A percentile compares a stretch with the other conserved stretches of the same genome.
Conservation (phyloP, 768 basidiomycete genomes). For the Leccinum olivaceopallidum region DNA sequence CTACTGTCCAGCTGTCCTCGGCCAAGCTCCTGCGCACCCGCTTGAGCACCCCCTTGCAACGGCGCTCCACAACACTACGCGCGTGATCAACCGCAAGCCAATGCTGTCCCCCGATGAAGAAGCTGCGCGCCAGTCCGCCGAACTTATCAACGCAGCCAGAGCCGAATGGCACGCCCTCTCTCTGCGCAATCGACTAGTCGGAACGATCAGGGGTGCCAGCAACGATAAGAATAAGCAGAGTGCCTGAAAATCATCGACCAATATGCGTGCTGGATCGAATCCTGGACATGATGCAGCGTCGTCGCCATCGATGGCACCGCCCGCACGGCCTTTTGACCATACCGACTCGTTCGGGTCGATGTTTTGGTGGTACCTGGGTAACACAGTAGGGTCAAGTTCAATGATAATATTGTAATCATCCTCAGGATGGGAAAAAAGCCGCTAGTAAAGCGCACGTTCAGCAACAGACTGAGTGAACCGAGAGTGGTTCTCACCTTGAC, state of each 20-base stretch:
- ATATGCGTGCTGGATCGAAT: conserved; percentile 74
- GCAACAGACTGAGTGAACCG: background rate
- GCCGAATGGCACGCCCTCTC: no score
- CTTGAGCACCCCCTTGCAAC: no score
- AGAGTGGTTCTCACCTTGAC: conserved; percentile 52
- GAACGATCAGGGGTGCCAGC: conserved; percentile 5
- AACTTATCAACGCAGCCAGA: no score
- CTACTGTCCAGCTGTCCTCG: no score
- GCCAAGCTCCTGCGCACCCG: no score
- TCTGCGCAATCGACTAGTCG: conserved; percentile 45
- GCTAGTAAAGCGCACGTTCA: conserved; percentile 40
- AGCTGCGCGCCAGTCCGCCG: no score
- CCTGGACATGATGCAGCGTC: conserved; percentile 50
- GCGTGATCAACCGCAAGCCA: no score
- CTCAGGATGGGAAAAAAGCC: conserved; percentile 82
- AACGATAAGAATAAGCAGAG: background rate
- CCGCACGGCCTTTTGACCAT: conserved; percentile 40
- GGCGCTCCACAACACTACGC: no score
- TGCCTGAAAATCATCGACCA: conserved; percentile 72
- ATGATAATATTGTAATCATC: conserved; percentile 86
- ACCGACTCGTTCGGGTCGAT: conserved; percentile 50
- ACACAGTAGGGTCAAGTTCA: conserved; percentile 59
- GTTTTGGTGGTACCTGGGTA: conserved; percentile 78
- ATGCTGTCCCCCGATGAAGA: no score
- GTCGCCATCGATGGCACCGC: conserved; percentile 32